Conservation (phyloP, 2,329 filamentous ascomycete genomes). For the Leptographium procerum region DNA sequence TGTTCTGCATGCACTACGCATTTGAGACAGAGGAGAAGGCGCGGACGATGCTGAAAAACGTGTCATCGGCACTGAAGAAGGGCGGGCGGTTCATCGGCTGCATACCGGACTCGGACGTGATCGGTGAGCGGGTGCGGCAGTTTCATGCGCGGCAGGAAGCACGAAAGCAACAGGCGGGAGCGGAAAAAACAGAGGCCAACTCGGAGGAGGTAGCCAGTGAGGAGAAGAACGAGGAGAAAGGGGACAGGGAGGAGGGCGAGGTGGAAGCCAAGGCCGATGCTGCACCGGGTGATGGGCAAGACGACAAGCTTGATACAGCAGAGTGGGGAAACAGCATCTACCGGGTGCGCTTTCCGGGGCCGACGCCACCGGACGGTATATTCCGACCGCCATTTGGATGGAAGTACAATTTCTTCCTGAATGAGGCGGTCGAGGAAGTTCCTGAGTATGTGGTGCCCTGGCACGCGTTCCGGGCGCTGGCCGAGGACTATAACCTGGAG, state of each 20-base stretch:
- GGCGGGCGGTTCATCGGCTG: conserved; percentile 89
- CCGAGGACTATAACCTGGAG: conserved; percentile 94
- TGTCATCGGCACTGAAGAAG: conserved; percentile 81
- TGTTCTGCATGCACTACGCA: conserved; percentile 99
- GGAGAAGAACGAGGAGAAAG: conserved; percentile 25
- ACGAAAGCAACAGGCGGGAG: conserved; percentile 20
- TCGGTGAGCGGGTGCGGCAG: conserved; percentile 64
- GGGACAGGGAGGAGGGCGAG: conserved; percentile 18
- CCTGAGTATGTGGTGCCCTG: conserved; percentile 97
- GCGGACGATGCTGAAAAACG: conserved; percentile 84
- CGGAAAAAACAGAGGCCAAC: conserved; percentile 24
- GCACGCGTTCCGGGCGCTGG: conserved; percentile 91
- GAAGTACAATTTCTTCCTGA: conserved; percentile 95
- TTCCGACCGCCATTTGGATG: conserved; percentile 94
- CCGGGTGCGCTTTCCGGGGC: conserved; percentile 73
- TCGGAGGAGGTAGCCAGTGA: too few relatives aligned
- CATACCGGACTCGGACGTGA: conserved; percentile 92
- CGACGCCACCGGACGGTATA: conserved; percentile 73
- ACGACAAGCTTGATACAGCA: too few relatives aligned
- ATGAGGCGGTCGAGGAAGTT: conserved; percentile 91
- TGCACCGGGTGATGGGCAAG: too few relatives aligned
- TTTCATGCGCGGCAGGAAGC: conserved; percentile 47
- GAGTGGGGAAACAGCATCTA: conserved; percentile 95
- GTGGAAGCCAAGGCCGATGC: conserved; percentile 24
- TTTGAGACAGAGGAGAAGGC: conserved; percentile 90